Base-by-base conservation (phyloP, 179 eudicot species). In the Gypsophila paniculata region DNA sequence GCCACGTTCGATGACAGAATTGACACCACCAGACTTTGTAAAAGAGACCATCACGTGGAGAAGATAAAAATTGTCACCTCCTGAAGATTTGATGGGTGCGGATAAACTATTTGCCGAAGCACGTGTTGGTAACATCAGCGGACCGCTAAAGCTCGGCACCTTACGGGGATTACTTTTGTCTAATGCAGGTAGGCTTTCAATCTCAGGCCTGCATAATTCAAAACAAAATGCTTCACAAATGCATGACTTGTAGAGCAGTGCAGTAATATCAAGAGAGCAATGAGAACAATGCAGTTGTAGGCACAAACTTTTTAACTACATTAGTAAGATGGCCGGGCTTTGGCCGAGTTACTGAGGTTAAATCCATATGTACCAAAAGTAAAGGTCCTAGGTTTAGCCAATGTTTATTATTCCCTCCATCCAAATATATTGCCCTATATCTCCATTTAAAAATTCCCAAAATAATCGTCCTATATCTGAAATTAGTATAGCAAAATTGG, bases 81-180 rank as follows among this genome's bases (percentile, higher is more conserved):
- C 90, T 46, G 99, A 89, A 39, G 97, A 84, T 77, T 94, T 94
- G 63, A 91, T 91, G 39, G 99, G 99, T 69, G 99, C 99, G 68
- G 99, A 94, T 72, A 91, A 85, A 85, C 99, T 94, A 77, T 94
- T 94, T 71, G 90, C 96, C 67, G 99, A 91, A 76, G 99, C 97
- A 72, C 95, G 91, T 71, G 79, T 94, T 22, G 97, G 93, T 76
- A 94, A 87, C 88, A 81, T 85, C 80, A 94, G 78, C 18, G 97
- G 97, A 71, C 99, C 99, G 76, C 99, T 94, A 75, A 87, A 85
- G 80, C 96, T 88, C 54, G 99, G 99, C 61, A 82, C 87, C 85
- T 74, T 91, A 66, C 96, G 86, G 32, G 83, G 80, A 51, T 69
- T 85, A 70, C 55, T 38, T 82, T 77, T 88, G 71, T 86, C 91